phyloP scores from a whole-genome alignment of 1,284 basidiomycete species.

The Cutaneotrichosporon sp. region DNA sequence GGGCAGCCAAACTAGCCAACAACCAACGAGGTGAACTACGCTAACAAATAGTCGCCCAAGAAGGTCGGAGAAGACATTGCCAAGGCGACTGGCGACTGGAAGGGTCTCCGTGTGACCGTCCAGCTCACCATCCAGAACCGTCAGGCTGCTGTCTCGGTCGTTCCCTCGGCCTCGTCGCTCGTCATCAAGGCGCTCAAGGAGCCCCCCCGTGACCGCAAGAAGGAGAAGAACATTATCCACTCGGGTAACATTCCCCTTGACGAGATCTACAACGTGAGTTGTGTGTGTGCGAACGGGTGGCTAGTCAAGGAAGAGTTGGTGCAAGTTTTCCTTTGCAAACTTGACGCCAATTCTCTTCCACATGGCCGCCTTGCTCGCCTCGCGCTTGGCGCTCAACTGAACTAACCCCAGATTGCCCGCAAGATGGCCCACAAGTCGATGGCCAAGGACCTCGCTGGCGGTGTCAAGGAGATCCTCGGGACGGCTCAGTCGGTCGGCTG shows the following conservation, averaged over 20 bases:
- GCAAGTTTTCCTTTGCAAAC: neutral
- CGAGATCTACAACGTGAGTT: slow-evolving; percentile 78
- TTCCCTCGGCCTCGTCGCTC: slow-evolving; percentile 95
- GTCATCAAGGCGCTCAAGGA: slow-evolving; percentile 99
- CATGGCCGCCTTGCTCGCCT: neutral
- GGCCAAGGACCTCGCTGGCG: slow-evolving; percentile 84
- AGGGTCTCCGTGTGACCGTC: slow-evolving; percentile 98
- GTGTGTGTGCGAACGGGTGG: neutral
- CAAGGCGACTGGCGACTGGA: slow-evolving; percentile 98
- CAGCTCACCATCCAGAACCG: slow-evolving; percentile 99
- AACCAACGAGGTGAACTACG: neutral
- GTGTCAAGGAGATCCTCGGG: slow-evolving; percentile 91
- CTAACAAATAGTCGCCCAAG: slow-evolving; percentile 80
- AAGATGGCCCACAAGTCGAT: slow-evolving; percentile 96
- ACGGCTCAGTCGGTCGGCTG: slow-evolving; percentile 92
- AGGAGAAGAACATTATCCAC: slow-evolving; percentile 99
- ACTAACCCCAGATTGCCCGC: slow-evolving; percentile 58
- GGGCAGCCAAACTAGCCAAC: neutral
- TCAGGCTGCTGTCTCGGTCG: slow-evolving; percentile 95
- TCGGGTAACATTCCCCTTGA: slow-evolving; percentile 91
- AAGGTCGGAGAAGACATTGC: slow-evolving; percentile 99
- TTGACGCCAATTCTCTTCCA: neutral
- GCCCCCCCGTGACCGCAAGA: slow-evolving; percentile 98
- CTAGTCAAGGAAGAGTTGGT: neutral
- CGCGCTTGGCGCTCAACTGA: neutral